Evolutionary conservation across 2,329 filamentous ascomycete genomes (phyloP).

Genomic region (Aspergillus fructus): DNA sequence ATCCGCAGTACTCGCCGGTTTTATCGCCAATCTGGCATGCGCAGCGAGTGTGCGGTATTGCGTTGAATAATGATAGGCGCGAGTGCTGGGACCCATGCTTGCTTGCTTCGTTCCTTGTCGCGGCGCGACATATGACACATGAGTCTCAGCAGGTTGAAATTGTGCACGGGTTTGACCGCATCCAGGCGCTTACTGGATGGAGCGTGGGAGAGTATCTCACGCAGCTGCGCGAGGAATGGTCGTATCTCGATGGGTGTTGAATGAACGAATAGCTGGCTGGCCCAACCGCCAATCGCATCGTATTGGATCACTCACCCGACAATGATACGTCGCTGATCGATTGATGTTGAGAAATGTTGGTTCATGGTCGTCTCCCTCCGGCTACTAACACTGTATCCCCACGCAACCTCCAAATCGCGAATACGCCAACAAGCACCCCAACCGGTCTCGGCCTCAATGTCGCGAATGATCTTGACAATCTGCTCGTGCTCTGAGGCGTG

Average conservation of each 20-base stretch:
- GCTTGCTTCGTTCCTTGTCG: constrained; percentile 48
- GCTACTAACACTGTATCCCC: constrained; percentile 24
- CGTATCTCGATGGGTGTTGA: constrained; percentile 21
- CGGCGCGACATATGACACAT: constrained; percentile 50
- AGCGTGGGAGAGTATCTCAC: constrained; percentile 18
- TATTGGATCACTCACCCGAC: neutral
- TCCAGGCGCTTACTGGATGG: constrained; percentile 47
- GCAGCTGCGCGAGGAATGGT: constrained; percentile 24
- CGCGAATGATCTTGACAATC: constrained; percentile 42
- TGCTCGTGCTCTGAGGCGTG: constrained; percentile 47
- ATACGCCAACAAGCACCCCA: constrained; percentile 58
- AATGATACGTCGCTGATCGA: neutral
- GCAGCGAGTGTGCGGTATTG: constrained; percentile 51
- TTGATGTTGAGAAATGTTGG: neutral
- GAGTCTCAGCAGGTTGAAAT: constrained; percentile 48
- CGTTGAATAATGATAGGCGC: constrained; percentile 47
- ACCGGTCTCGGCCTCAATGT: constrained; percentile 53
- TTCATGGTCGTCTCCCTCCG: constrained; percentile 11
- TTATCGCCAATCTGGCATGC: constrained; percentile 52
- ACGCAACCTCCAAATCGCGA: constrained; percentile 47
- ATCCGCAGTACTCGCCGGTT: constrained; percentile 25
- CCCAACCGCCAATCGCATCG: neutral
- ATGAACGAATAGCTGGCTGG: neutral
- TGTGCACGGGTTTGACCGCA: constrained; percentile 39
- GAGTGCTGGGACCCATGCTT: constrained; percentile 51